phyloP scores from a whole-genome alignment of 2,329 filamentous ascomycete species.

The Penicillium polonicum region DNA sequence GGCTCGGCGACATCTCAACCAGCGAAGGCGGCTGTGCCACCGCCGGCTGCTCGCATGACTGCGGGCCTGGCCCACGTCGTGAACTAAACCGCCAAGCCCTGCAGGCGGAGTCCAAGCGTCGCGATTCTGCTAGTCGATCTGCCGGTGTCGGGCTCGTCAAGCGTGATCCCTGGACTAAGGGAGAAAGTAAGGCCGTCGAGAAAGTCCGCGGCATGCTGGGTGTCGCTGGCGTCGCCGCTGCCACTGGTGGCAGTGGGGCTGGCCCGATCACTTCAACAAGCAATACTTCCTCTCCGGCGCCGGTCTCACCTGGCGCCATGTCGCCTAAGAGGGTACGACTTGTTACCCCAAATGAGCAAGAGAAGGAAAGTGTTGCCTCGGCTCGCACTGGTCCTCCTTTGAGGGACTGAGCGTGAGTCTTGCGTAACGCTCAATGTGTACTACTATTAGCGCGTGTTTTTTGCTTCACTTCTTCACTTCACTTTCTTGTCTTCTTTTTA shows the following conservation, averaged over 20 bases:
- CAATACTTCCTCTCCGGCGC: conserved; percentile 21
- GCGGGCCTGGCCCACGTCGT: conserved; percentile 51
- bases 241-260: conserved; percentile 27
- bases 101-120: conserved; percentile 34
- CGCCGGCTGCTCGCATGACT: conserved; percentile 60
- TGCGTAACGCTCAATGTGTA: neutral
- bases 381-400: conserved; percentile 21
- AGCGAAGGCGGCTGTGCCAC: conserved; percentile 58
- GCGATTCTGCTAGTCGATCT: conserved; percentile 34
- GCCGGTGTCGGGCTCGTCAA: conserved; percentile 40
- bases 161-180: conserved; percentile 46
- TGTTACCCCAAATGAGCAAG: conserved; percentile 46
- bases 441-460: neutral
- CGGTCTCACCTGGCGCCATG: conserved; percentile 34
- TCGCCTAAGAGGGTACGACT: conserved; percentile 48
- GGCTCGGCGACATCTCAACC: conserved; percentile 52
- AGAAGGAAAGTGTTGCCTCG: conserved; percentile 25
- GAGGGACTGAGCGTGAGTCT: conserved; percentile 1
- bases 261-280: conserved; percentile 19
- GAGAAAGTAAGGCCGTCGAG: conserved; percentile 48
- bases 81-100: conserved; percentile 39
- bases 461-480: neutral
- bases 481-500: neutral
- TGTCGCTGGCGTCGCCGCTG: conserved; percentile 35
- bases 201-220: conserved; percentile 47